These are phyloP conservation scores for Thermoascus crustaceus DNA, from an alignment of 2,329 filamentous ascomycete genomes.

Conservation along the genomic window DNA sequence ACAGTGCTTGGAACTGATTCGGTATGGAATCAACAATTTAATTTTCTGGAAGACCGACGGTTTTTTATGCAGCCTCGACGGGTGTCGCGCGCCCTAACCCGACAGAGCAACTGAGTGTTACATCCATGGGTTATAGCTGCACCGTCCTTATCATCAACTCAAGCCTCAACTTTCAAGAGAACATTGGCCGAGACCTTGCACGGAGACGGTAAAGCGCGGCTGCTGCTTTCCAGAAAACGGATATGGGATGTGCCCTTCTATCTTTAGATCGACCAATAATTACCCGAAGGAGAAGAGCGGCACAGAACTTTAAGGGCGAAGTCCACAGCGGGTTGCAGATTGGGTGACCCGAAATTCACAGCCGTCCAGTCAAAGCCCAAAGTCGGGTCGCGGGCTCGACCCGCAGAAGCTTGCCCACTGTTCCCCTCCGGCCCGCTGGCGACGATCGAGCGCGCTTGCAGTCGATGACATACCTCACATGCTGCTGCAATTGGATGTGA, in stretches of 20 bases:
- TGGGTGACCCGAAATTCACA: background rate
- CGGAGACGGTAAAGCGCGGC: slow-evolving; percentile 5
- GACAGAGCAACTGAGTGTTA: background rate
- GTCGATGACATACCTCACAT: background rate
- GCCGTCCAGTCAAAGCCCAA: background rate
- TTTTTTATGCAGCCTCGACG: background rate
- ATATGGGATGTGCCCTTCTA: slow-evolving; percentile 13
- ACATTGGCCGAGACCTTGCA: background rate
- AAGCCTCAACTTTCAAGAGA: background rate
- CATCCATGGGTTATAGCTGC: background rate
- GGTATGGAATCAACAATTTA: slow-evolving; percentile 1
- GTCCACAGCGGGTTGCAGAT: background rate
- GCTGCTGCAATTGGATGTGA: background rate
- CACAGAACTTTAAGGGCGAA: slow-evolving; percentile 7
- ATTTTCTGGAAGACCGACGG: background rate
- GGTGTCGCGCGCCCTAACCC: background rate
- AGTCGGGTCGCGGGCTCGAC: background rate
- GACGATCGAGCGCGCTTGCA: background rate
- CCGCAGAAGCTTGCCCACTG: slow-evolving; percentile 1
- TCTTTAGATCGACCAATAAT: slow-evolving; percentile 16
- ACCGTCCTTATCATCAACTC: background rate
- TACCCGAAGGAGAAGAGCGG: slow-evolving; percentile 1
- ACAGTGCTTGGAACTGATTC: background rate
- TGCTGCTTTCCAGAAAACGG: background rate
- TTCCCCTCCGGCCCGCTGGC: background rate